These are phyloP conservation scores for Pichia sp. DNA, from an alignment of 1,139 yeast species.

Conservation along the genomic window DNA sequence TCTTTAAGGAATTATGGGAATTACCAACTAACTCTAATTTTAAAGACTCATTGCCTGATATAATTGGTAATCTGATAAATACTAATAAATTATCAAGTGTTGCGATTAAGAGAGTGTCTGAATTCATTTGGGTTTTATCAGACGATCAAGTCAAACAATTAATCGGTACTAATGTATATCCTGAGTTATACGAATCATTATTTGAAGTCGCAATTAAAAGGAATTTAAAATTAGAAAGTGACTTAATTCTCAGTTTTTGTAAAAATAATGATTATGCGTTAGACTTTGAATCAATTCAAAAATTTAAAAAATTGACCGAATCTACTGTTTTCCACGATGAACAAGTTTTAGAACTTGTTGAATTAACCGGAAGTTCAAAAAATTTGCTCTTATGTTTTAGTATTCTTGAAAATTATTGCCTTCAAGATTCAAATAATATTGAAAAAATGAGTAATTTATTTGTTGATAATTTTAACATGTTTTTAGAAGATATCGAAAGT, in stretches of 20 bases:
- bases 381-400: background rate
- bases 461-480: background rate
- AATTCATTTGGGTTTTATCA: conserved; percentile 22
- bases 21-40: conserved; percentile 8
- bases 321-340: background rate
- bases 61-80: background rate
- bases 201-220: conserved; percentile 7
- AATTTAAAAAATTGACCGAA: conserved; percentile 3
- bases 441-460: background rate
- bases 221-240: conserved; percentile 1
- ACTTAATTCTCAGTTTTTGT: conserved; percentile 1
- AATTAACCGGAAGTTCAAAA: background rate
- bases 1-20: conserved; percentile 32
- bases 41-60: conserved; percentile 2
- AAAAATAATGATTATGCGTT: conserved; percentile 17
- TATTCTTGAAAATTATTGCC: conserved; percentile 5
- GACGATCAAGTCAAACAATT: conserved; percentile 13
- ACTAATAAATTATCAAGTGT: background rate
- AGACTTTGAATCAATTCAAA: background rate
- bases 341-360: conserved; percentile 1
- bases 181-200: conserved; percentile 2
- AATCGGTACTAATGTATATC: conserved; percentile 15
- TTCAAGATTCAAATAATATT: background rate
- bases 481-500: too few relatives aligned
- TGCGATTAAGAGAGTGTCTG: background rate